Percentiles rank a stretch among this genome's conserved stretches.
These are phyloP conservation scores for Tylopilus sp. DNA, from an alignment of 768 basidiomycete genomes.

Conservation along the genomic window DNA sequence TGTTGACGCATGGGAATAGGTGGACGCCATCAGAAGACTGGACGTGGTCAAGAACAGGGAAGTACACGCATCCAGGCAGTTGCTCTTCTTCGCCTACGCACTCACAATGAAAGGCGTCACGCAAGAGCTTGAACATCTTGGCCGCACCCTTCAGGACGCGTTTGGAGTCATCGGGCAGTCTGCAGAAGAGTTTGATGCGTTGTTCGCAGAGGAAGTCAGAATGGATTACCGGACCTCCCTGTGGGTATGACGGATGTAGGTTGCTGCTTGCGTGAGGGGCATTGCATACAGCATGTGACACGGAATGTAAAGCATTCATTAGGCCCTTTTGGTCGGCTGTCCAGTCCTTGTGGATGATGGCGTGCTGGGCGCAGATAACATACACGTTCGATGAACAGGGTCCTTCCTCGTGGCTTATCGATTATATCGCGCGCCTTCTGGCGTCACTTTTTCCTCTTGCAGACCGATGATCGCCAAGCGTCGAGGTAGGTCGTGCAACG, in stretches of 20 bases:
- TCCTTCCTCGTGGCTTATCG: conserved; percentile 8
- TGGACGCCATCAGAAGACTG: conserved; percentile 76
- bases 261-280: neutral
- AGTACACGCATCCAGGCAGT: conserved; percentile 75
- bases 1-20: conserved; percentile 38
- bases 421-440: neutral
- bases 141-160: conserved; percentile 75
- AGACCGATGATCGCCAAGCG: neutral
- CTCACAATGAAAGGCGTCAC: conserved; percentile 94
- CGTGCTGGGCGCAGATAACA: conserved; percentile 1
- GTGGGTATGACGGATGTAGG: conserved; percentile 14
- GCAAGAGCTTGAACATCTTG: conserved; percentile 79
- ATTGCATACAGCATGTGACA: neutral
- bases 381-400: conserved; percentile 7
- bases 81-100: conserved; percentile 93
- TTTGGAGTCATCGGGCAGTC: conserved; percentile 91
- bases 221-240: neutral
- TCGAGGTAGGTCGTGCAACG: neutral
- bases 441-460: neutral
- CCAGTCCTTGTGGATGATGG: conserved; percentile 9
- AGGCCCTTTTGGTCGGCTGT: neutral
- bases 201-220: conserved; percentile 46
- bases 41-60: conserved; percentile 88
- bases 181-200: conserved; percentile 74
- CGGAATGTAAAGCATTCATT: conserved; percentile 6